Percentiles rank a stretch among this genome's conserved stretches.
These are phyloP conservation scores for Aegilops umbellulata DNA, from an alignment of 176 grass and related monocot genomes.

Conservation along the genomic window DNA sequence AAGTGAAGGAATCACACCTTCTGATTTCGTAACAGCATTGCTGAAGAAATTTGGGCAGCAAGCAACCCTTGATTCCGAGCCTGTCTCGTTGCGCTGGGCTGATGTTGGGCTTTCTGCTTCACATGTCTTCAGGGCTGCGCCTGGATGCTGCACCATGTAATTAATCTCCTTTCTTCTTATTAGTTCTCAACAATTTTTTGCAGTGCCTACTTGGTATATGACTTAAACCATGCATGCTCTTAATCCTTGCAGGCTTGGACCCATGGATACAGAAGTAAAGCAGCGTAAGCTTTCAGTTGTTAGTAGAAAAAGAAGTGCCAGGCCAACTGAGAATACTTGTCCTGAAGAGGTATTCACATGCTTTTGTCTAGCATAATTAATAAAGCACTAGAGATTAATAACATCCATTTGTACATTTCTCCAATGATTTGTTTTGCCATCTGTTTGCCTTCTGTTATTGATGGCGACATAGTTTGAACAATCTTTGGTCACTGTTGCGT, in stretches of 20 bases:
- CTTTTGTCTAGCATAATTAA: slow-evolving; percentile 2
- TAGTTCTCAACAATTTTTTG: not conserved
- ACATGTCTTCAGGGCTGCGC: slow-evolving; percentile 58
- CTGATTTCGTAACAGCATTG: slow-evolving; percentile 75
- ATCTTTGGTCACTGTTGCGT: not conserved
- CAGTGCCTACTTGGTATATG: not conserved
- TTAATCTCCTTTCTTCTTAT: not conserved
- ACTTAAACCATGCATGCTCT: not conserved
- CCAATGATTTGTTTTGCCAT: not conserved
- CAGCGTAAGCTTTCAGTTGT: slow-evolving; percentile 34
- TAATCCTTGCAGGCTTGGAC: slow-evolving; percentile 69
- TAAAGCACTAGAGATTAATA: not conserved
- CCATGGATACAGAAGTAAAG: slow-evolving; percentile 88
- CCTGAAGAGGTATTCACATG: slow-evolving; percentile 75
- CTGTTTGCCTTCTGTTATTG: not conserved
- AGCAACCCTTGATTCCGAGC: slow-evolving; percentile 40
- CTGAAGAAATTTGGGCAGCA: slow-evolving; percentile 67
- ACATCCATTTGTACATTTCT: not conserved
- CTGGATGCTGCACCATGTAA: slow-evolving; percentile 91
- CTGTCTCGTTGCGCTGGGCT: slow-evolving; percentile 48
- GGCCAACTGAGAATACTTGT: slow-evolving; percentile 62
- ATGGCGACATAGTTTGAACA: not conserved
- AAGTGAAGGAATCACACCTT: slow-evolving; percentile 75
- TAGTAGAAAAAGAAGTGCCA: slow-evolving; percentile 53
- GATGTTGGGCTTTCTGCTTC: slow-evolving; percentile 56